These are phyloP conservation scores for Kuraishia ogatae DNA, from an alignment of 805 yeast species.

Conservation along the genomic window DNA sequence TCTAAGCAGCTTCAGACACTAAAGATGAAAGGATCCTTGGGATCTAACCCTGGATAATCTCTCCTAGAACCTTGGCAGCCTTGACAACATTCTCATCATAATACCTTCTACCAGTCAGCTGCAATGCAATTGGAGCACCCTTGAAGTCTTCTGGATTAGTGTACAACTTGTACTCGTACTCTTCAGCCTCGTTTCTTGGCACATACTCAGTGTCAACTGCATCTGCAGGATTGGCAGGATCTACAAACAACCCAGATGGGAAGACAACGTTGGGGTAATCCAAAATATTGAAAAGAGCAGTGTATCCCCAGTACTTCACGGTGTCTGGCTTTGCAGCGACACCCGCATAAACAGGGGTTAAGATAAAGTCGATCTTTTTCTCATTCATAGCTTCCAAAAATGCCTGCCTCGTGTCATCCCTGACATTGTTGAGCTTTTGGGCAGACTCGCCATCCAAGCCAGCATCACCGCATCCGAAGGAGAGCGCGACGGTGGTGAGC, in stretches of 20 bases:
- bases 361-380: conserved; percentile 47
- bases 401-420: conserved; percentile 46
- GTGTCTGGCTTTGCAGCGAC: conserved; percentile 59
- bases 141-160: conserved; percentile 24
- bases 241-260: conserved; percentile 56
- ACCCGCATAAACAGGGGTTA: conserved; percentile 54
- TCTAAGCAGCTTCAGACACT: too few relatives aligned
- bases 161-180: conserved; percentile 22
- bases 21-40: too few relatives aligned
- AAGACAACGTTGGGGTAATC: conserved; percentile 62
- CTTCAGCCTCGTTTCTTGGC: conserved; percentile 34
- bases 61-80: conserved; percentile 25
- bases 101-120: conserved; percentile 41
- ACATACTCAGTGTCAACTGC: conserved; percentile 29
- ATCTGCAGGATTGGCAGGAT: conserved; percentile 35
- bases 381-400: conserved; percentile 39
- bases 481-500: conserved; percentile 42
- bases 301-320: conserved; percentile 70
- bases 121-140: conserved; percentile 43
- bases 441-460: conserved; percentile 36
- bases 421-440: conserved; percentile 33
- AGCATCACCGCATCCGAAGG: conserved; percentile 47
- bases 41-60: background rate
- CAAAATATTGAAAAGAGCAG: conserved; percentile 61
- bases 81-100: conserved; percentile 39